phyloP scores from a whole-genome alignment of 2,329 filamentous ascomycete genomes.

The Ophiocordyceps camponoti-floridani region DNA sequence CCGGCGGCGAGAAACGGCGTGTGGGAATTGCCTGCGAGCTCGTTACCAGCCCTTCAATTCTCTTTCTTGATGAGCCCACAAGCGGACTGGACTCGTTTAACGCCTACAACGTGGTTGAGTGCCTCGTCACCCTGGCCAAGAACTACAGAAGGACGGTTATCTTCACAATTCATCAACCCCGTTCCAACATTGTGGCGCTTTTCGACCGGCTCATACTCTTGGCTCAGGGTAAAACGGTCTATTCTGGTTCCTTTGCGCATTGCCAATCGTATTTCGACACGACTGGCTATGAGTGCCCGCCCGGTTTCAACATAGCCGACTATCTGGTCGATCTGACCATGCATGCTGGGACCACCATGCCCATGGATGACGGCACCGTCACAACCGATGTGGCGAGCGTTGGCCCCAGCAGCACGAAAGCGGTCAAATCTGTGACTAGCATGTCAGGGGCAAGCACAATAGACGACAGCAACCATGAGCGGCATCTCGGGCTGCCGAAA shows the following conservation, averaged over 20 bases:
- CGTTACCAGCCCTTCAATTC: slow-evolving; percentile 89
- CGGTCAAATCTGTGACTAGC: slow-evolving; percentile 81
- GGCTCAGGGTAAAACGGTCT: slow-evolving; percentile 77
- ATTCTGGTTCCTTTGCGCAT: slow-evolving; percentile 73
- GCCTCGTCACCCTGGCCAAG: slow-evolving; percentile 83
- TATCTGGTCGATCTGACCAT: slow-evolving; percentile 96
- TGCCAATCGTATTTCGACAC: slow-evolving; percentile 89
- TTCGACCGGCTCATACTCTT: slow-evolving; percentile 90
- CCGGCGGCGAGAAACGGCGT: slow-evolving; percentile 87
- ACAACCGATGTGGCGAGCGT: slow-evolving; percentile 43
- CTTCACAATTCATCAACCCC: slow-evolving; percentile 94
- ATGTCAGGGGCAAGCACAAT: slow-evolving; percentile 59
- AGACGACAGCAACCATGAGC: slow-evolving; percentile 44
- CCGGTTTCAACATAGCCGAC: slow-evolving; percentile 97
- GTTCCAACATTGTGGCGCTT: slow-evolving; percentile 93
- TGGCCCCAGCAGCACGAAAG: slow-evolving; percentile 70
- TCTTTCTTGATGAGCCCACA: slow-evolving; percentile 93
- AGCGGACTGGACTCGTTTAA: slow-evolving; percentile 94
- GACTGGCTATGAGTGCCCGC: slow-evolving; percentile 81
- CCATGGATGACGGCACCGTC: slow-evolving; percentile 34
- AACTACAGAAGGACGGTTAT: slow-evolving; percentile 94
- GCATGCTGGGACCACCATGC: slow-evolving; percentile 56
- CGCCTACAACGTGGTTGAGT: slow-evolving; percentile 95
- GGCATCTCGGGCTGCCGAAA: slow-evolving; percentile 41
- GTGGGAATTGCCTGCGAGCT: slow-evolving; percentile 96